Evolutionary conservation across 2,329 filamentous ascomycete genomes (phyloP), one percentile per base, ranked within the genome.

Genomic region (Xylariales sp.): DNA sequence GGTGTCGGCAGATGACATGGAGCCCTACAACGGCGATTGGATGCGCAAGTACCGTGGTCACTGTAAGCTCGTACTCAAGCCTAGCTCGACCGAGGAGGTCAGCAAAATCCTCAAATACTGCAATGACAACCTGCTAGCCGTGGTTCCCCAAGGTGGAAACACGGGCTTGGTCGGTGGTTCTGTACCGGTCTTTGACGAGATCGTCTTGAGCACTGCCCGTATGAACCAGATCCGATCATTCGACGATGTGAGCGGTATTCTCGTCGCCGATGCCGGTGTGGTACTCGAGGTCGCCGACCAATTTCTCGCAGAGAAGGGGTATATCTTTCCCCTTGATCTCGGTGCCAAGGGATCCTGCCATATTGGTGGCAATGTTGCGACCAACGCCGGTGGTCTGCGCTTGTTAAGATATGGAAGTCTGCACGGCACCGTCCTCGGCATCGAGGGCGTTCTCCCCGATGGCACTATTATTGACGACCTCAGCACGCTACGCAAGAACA

Each of bases 41-140:
- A 96, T 98, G 90, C 83, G 87, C 64, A 98, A 98, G 67, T 98
- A 95, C 69, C 83, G 87, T 44, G 94, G 93, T 20, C 89, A 96
- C 63, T 81, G 87, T 44, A 81, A 83, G 55, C 70, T 98, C 18
- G 89, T 97, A 5, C 68, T 98, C 45, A 94, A 89, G 66, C 93
- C 93, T 10, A 78, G 75, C 36, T 85, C 79, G 13, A 91, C 88
- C 1, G 82, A 91, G 53, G 84, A 98, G 63, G 87, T 97, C 52
- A 95, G 88, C 76, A 77, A 85, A 65, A 83, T 97, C 42, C 65
- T 98, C 52, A 83, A 85, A 61, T 96, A 97, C 73, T 98, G 93
- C 76, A 97, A 97, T 63, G 83, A 94, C 51, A 83, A 91, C 53
- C 80, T 81, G 66, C 76, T 98, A 46, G 93, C 93, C 16, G 90